These are phyloP conservation scores for Calamus simplicifolius DNA, from an alignment of 176 grass and related monocot species.

Conservation along the genomic window DNA sequence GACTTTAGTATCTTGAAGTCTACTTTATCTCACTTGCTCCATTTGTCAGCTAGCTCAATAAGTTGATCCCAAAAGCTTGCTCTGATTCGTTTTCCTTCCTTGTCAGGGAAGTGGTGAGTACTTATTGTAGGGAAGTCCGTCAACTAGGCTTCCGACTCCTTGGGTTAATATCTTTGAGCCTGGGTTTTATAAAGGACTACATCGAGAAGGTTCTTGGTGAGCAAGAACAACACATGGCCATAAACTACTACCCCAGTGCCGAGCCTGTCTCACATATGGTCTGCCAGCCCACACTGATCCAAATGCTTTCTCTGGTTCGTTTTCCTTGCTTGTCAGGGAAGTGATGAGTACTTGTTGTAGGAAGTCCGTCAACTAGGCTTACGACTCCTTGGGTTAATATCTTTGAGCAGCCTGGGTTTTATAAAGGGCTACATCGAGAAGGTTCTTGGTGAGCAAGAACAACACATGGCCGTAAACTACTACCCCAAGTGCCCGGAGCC, in stretches of 20 bases:
- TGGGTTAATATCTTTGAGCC: constrained; percentile 47
- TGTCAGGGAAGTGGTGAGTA: constrained; percentile 46
- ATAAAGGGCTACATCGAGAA: constrained; percentile 32
- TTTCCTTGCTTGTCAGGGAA: too few relatives aligned
- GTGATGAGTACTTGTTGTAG: too few relatives aligned
- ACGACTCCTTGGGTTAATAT: too few relatives aligned
- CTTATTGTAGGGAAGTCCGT: constrained; percentile 55
- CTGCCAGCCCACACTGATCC: constrained; percentile 80
- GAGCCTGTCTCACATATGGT: constrained; percentile 65
- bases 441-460: constrained; percentile 64
- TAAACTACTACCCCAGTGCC: constrained; percentile 85
- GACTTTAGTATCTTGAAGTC: too few relatives aligned
- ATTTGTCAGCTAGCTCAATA: too few relatives aligned
- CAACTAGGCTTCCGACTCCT: constrained; percentile 51
- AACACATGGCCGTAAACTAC: constrained; percentile 88
- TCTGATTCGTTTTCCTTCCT: background rate
- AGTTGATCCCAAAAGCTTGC: background rate
- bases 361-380: too few relatives aligned
- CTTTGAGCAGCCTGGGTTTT: too few relatives aligned
- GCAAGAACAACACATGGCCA: constrained; percentile 85
- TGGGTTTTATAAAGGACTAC: constrained; percentile 45
- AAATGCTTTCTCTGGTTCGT: constrained; percentile 73
- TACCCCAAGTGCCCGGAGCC: constrained; percentile 69
- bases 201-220: constrained; percentile 46
- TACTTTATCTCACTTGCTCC: too few relatives aligned